A percentile compares a stretch with the other conserved stretches of the same genome.
phyloP scores from a whole-genome alignment of 1,139 yeast species.

The Pichia terricola region DNA sequence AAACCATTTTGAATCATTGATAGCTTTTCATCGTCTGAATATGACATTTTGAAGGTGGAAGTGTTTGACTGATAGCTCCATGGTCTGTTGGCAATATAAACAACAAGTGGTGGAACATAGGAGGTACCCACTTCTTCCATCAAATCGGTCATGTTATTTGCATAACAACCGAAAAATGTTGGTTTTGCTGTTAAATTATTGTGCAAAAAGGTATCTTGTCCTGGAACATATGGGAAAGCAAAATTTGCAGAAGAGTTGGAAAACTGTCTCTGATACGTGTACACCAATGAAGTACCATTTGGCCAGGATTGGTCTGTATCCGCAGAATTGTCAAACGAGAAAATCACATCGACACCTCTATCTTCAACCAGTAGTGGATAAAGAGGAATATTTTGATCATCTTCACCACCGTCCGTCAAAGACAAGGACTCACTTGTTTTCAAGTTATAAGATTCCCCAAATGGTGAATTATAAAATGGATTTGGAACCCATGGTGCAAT shows the following conservation, averaged over 20 bases:
- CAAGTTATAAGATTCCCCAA: slow-evolving; percentile 34
- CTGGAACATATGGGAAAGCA: slow-evolving; percentile 85
- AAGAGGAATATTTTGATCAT: slow-evolving; percentile 68
- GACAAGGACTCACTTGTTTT: slow-evolving; percentile 38
- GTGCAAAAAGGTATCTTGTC: slow-evolving; percentile 48
- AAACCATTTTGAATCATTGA: slow-evolving; percentile 71
- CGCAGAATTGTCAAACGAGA: slow-evolving; percentile 82
- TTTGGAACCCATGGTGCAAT: slow-evolving; percentile 36
- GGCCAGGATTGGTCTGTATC: slow-evolving; percentile 69
- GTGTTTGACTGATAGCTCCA: slow-evolving; percentile 60
- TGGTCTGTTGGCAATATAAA: slow-evolving; percentile 73
- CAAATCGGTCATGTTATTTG: slow-evolving; percentile 50
- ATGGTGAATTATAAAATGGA: slow-evolving; percentile 41
- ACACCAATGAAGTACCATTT: slow-evolving; percentile 59
- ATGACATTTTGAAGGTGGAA: slow-evolving; percentile 61
- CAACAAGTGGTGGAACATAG: slow-evolving; percentile 59
- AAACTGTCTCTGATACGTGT: slow-evolving; percentile 58
- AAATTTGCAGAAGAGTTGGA: slow-evolving; percentile 50
- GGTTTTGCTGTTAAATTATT: slow-evolving; percentile 57
- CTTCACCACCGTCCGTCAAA: slow-evolving; percentile 90
- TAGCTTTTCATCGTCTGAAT: slow-evolving; percentile 46
- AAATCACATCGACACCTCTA: slow-evolving; percentile 66
- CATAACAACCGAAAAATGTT: slow-evolving; percentile 80
- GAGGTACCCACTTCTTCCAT: slow-evolving; percentile 25
- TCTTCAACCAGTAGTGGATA: slow-evolving; percentile 64